Evolutionary conservation across 2,329 filamentous ascomycete species (phyloP).

Genomic region (Cladosporium sp.): DNA sequence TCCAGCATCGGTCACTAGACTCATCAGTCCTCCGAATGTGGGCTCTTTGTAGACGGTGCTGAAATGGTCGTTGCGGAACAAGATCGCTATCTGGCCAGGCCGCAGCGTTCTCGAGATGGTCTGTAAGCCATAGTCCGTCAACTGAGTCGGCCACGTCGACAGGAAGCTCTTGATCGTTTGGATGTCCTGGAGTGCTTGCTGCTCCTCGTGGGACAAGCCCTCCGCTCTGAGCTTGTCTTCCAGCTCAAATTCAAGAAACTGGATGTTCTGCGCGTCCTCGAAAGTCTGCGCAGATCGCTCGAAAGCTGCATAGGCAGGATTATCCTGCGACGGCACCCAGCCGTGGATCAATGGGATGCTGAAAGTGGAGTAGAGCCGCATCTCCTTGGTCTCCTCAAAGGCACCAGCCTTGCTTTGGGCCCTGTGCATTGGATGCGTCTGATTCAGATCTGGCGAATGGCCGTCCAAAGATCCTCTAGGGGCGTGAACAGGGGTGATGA

Average conservation of each 20-base stretch:
- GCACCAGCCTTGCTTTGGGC: constrained; percentile 58
- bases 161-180: constrained; percentile 80
- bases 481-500: constrained; percentile 52
- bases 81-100: constrained; percentile 78
- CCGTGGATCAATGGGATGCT: constrained; percentile 85
- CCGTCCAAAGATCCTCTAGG: constrained; percentile 22
- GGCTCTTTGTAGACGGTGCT: constrained; percentile 90
- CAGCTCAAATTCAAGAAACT: constrained; percentile 85
- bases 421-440: constrained; percentile 33
- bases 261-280: constrained; percentile 84
- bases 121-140: constrained; percentile 76
- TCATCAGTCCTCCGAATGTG: constrained; percentile 67
- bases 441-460: constrained; percentile 29
- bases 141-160: constrained; percentile 74
- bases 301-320: constrained; percentile 66
- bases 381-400: constrained; percentile 83
- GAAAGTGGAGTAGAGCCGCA: constrained; percentile 89
- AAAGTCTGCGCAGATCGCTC: constrained; percentile 74
- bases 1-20: constrained; percentile 87
- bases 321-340: constrained; percentile 72
- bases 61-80: constrained; percentile 98
- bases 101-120: constrained; percentile 66
- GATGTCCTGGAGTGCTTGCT: constrained; percentile 78
- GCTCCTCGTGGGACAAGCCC: constrained; percentile 67
- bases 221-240: constrained; percentile 68